Conservation (phyloP, 768 basidiomycete species). For the Leccinellum rugosiceps region DNA sequence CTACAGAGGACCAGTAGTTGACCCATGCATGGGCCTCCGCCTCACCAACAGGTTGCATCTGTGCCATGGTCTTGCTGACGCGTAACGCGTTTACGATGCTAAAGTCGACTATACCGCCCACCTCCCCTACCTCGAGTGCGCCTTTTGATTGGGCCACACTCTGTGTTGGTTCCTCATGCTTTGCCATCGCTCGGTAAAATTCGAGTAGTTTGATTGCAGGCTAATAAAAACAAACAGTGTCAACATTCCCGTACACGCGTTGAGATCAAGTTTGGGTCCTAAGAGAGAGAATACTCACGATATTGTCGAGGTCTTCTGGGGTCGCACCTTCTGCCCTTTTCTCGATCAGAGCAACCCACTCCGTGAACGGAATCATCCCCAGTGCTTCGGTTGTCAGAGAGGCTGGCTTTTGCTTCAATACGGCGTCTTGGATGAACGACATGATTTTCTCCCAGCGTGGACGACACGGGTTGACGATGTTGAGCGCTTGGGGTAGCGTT, state of each 20-base stretch:
- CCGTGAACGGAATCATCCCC: constrained; percentile 21
- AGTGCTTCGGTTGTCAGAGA: constrained; percentile 9
- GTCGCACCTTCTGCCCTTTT: constrained; percentile 16
- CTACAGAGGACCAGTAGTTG: constrained; percentile 17
- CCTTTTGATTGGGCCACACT: not conserved
- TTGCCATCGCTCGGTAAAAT: constrained; percentile 23
- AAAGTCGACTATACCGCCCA: constrained; percentile 3
- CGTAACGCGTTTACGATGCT: constrained; percentile 8
- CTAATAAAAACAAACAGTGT: constrained; percentile 7
- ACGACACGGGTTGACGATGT: constrained; percentile 38
- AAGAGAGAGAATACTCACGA: constrained; percentile 6
- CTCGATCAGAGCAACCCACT: constrained; percentile 32
- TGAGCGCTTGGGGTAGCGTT: constrained; percentile 22
- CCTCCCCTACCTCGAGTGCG: not conserved
- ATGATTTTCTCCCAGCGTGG: constrained; percentile 31
- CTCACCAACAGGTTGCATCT: constrained; percentile 11
- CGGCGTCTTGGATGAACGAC: constrained; percentile 16
- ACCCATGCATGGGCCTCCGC: constrained; percentile 18
- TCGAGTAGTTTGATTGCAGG: constrained; percentile 33
- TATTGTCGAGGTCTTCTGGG: constrained; percentile 3
- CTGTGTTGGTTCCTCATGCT: not conserved
- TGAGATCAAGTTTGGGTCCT: too few relatives aligned
- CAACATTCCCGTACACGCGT: not conserved
- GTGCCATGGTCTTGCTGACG: constrained; percentile 11
- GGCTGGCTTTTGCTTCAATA: constrained; percentile 11